Base-by-base conservation (phyloP, 345 rosid species). In the Melaleuca quinquenervia region DNA sequence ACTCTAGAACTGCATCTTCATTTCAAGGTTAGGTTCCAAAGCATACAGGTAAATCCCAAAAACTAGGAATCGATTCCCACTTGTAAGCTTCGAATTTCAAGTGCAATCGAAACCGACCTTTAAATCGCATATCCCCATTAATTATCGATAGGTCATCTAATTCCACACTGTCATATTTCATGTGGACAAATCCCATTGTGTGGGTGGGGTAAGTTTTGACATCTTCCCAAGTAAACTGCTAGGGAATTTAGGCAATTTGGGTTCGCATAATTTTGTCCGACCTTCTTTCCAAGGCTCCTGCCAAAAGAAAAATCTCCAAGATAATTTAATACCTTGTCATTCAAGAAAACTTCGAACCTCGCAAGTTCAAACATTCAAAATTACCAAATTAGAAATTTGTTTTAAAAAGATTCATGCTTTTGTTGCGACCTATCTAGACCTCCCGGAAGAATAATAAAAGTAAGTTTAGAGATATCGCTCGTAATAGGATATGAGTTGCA, bases 31-130 rank as follows among this genome's bases (percentile, higher is more conserved):
- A 12, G 52, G 5, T 50, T 50, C 4, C 16, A 6, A n/a, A n/a
- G n/a, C n/a, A n/a, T n/a, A n/a, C n/a, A n/a, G n/a, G n/a, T n/a
- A n/a, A n/a, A 50, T 11, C 4, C n/a, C 70, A 14, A 58, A 58
- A n/a, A 58, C 1, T n/a, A 12, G 70, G 32, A 58, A n/a, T 3
- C 18, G 2, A 7, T 58, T 8, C 6, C 32, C 14, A n/a, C 36
- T 3, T 2, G 4, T 58, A n/a, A 16, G 2, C 13, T 58, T 13
- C 1, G 5, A 0, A 11, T n/a, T 58, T 6, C 1, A 11, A 0
- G 14, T 7, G 3, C 8, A 58, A 58, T 14, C 14, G n/a, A 4
- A 5, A 58, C 14, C 12, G 32, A 58, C 8, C 36, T 26, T n/a
- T 1, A 58, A 58, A 58, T 14, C 18, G 0, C 36, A 12, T 58